These are phyloP conservation scores for Saturnispora sanitii DNA, from an alignment of 805 yeast genomes.

Conservation along the genomic window DNA sequence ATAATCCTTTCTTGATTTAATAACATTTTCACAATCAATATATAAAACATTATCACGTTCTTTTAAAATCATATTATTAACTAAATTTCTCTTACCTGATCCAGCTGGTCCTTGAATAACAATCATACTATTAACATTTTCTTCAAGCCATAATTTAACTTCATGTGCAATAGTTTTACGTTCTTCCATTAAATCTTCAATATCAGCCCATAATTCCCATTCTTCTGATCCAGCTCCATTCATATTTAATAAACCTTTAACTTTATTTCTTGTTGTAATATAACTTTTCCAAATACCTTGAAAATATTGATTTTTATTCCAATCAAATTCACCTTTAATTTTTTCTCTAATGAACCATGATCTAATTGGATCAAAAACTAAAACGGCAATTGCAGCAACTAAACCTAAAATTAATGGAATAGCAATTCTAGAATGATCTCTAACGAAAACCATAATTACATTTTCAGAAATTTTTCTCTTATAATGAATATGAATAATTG, in stretches of 20 bases:
- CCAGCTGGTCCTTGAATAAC: slow-evolving; percentile 91
- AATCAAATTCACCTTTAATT: slow-evolving; percentile 50
- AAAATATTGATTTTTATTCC: slow-evolving; percentile 23
- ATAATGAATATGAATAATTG: slow-evolving; percentile 67
- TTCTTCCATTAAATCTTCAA: slow-evolving; percentile 50
- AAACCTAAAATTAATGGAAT: slow-evolving; percentile 73
- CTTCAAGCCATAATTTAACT: slow-evolving; percentile 69
- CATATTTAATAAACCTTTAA: slow-evolving; percentile 18
- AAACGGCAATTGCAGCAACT: slow-evolving; percentile 70
- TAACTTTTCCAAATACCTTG: slow-evolving; percentile 28
- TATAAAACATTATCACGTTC: slow-evolving; percentile 53
- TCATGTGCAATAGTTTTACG: slow-evolving; percentile 59
- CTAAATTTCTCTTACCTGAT: slow-evolving; percentile 81
- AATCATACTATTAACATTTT: slow-evolving; percentile 84
- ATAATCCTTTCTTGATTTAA: slow-evolving; percentile 66
- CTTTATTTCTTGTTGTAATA: slow-evolving; percentile 20
- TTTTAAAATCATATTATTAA: slow-evolving; percentile 54
- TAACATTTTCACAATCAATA: slow-evolving; percentile 70
- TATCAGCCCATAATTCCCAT: slow-evolving; percentile 15
- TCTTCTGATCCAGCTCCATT: slow-evolving; percentile 11
- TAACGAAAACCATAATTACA: slow-evolving; percentile 44
- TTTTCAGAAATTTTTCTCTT: slow-evolving; percentile 46
- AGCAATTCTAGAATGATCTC: slow-evolving; percentile 72
- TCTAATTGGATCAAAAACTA: slow-evolving; percentile 89
- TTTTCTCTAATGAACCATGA: slow-evolving; percentile 67